Evolutionary conservation across 805 yeast genomes (phyloP), one percentile per base, ranked within the genome.

Genomic region (Candida verbasci): DNA sequence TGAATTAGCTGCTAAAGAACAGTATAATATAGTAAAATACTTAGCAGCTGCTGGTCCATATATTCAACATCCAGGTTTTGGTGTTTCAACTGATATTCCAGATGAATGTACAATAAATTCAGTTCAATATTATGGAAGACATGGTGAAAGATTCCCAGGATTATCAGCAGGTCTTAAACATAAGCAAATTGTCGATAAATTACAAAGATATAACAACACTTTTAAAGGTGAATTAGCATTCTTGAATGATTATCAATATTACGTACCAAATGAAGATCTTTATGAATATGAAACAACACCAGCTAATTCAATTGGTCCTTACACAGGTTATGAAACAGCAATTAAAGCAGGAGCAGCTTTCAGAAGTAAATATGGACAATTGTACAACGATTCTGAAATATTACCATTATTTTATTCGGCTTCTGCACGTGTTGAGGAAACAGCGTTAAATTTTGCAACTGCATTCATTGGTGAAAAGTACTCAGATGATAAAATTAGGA

Each of bases 111-210:
- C 56, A 5, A 64, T 80, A 36, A 76, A 75, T 45, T 91, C 82
- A 55, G 86, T 82, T 7, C 88, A 82, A 45, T 59, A 82, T 16
- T 60, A 81, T 37, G 78, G 80, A 48, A 73, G 95, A 51, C 95
- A 86, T 50, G 95, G 91, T 16, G 93, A 86, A 56, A 66, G 95
- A 44, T 84, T 68, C 50, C 67, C 70, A 6, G 56, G 68, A 9
- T 22, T 36, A 9, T 24, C 31, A 3, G 43, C 40, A 6, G 46
- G 46, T 4, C 9, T 36, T 11, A 31, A 34, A 17, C 43, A 40
- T 20, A 38, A 40, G 23, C 38, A 51, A 15, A 44, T 42, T 12
- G 66, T 68, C 7, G 49, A 48, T 27, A 26, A 29, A 8, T 45
- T 66, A 31, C 48, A 53, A 35, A 50, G 53, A 47, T 53, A 51